Evolutionary conservation across 306 rosid species (phyloP).

Genomic region (Cucumis sativus): Cucumber_9930_V3 NC_026660.2:30410001-30410500

Average conservation of each 20-base stretch:
- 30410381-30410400: not conserved
- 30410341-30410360: slow-evolving; percentile 35
- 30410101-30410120: not conserved
- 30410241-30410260: slow-evolving; percentile 38
- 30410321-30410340: slow-evolving; percentile 31
- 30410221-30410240: not conserved
- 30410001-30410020: not conserved
- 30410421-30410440: not conserved
- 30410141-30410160: not conserved
- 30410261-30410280: slow-evolving; percentile 44
- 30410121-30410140: not conserved
- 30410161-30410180: not conserved
- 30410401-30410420: not conserved
- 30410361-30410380: slow-evolving; percentile 45
- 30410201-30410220: not conserved
- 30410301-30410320: slow-evolving; percentile 39
- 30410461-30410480: not conserved
- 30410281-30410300: slow-evolving; percentile 28
- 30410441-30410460: not conserved
- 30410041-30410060: not conserved
- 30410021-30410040: not conserved
- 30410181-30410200: not conserved
- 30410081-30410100: not conserved
- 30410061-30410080: not conserved
- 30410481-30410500: not conserved